phyloP scores from a whole-genome alignment of 768 basidiomycete species.

The Tulasnella sp. region DNA sequence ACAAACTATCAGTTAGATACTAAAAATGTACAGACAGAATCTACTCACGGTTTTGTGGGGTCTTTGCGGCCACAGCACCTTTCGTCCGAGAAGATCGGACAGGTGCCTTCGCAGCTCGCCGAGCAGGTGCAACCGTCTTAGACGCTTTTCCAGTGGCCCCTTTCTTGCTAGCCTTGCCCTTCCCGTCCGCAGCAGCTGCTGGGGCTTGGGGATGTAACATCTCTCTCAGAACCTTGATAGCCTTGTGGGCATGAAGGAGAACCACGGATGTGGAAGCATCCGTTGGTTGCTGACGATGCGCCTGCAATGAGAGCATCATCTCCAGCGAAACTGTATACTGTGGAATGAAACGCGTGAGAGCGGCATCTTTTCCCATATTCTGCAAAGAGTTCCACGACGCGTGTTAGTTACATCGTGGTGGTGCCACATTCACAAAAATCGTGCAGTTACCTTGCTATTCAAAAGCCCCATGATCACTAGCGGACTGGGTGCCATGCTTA shows the following conservation, averaged over 20 bases:
- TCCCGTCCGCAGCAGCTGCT: neutral
- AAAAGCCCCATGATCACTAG: slow-evolving; percentile 20
- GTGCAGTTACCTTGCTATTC: neutral
- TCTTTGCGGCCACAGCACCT: slow-evolving; percentile 18
- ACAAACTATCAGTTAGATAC: slow-evolving; percentile 35
- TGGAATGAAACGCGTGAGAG: slow-evolving; percentile 33
- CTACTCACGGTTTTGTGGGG: slow-evolving; percentile 3
- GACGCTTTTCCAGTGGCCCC: neutral
- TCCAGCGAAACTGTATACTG: slow-evolving; percentile 35
- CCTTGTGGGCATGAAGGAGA: slow-evolving; percentile 43
- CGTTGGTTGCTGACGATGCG: slow-evolving; percentile 43
- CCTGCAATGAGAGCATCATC: slow-evolving; percentile 61
- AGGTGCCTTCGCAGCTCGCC: slow-evolving; percentile 21
- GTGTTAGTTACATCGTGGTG: neutral
- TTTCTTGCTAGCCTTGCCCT: no score
- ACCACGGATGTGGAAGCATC: slow-evolving; percentile 37
- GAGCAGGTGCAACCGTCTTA: neutral
- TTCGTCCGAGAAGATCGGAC: slow-evolving; percentile 18
- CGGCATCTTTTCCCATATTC: slow-evolving; percentile 26
- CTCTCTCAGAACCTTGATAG: slow-evolving; percentile 36
- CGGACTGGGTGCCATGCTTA: slow-evolving; percentile 24
- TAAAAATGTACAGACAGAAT: slow-evolving; percentile 24
- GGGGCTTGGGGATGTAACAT: neutral
- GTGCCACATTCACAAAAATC: neutral
- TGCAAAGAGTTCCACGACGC: slow-evolving; percentile 13